phyloP scores from a whole-genome alignment of 2,329 filamentous ascomycete species.

The Curvularia lunata region DNA sequence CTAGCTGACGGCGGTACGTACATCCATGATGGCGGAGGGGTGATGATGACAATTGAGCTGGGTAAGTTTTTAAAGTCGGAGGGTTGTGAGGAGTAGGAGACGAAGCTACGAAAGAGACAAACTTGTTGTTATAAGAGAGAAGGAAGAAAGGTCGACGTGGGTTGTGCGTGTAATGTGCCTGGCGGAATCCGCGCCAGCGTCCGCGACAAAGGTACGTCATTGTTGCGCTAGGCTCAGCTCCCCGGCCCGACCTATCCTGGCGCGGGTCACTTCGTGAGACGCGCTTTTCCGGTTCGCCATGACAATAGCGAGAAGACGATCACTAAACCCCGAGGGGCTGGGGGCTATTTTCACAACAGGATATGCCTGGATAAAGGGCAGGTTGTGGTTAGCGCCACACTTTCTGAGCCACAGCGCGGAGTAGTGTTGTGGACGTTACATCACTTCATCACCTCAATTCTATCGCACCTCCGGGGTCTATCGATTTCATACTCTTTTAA shows the following conservation, averaged over 20 bases:
- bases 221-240: slow-evolving; percentile 8
- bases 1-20: neutral
- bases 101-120: neutral
- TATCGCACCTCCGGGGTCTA: no score
- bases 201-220: slow-evolving; percentile 14
- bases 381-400: neutral
- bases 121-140: neutral
- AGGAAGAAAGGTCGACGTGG: slow-evolving; percentile 9
- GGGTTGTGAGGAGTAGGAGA: neutral
- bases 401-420: neutral
- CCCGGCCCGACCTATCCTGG: neutral
- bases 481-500: no score
- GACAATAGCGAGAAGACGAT: neutral
- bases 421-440: neutral
- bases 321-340: neutral
- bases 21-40: slow-evolving; percentile 11
- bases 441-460: no score
- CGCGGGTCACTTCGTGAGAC: slow-evolving; percentile 3
- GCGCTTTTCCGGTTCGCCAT: slow-evolving; percentile 10
- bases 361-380: neutral
- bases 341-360: neutral
- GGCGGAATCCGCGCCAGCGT: slow-evolving; percentile 17
- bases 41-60: neutral
- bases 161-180: slow-evolving; percentile 11
- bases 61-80: neutral